Conservation (phyloP, 495 filamentous ascomycete species). For the Aspergillus hancockii region DNA sequence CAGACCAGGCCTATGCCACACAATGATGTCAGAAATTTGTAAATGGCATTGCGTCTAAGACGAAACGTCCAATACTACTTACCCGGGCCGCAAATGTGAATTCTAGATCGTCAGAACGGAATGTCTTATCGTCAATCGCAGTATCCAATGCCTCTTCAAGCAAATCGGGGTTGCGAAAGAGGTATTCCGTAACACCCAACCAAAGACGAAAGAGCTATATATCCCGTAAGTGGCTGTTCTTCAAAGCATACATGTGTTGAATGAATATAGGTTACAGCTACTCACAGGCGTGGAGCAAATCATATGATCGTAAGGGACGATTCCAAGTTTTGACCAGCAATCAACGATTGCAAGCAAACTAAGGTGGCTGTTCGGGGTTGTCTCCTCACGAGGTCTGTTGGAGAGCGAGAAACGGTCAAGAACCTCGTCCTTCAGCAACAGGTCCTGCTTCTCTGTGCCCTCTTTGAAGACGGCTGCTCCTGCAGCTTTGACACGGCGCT, state of each 20-base stretch:
- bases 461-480: conserved; percentile 76
- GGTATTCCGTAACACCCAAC: conserved; percentile 95
- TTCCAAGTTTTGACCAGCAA: conserved; percentile 91
- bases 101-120: conserved; percentile 88
- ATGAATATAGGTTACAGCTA: conserved; percentile 8
- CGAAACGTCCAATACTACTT: conserved; percentile 25
- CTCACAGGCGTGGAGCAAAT: conserved; percentile 91
- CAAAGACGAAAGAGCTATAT: conserved; percentile 87
- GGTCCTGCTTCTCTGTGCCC: conserved; percentile 55
- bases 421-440: conserved; percentile 78
- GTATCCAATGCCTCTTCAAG: conserved; percentile 85
- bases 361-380: conserved; percentile 86
- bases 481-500: conserved; percentile 72
- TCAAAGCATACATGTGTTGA: neutral
- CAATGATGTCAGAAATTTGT: conserved; percentile 10
- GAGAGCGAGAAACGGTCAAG: conserved; percentile 85
- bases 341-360: conserved; percentile 97
- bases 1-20: conserved; percentile 75
- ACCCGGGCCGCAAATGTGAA: conserved; percentile 93
- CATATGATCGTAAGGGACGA: conserved; percentile 98
- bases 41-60: neutral
- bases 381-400: conserved; percentile 57
- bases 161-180: conserved; percentile 82
- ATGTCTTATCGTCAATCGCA: conserved; percentile 83
- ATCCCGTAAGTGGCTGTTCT: neutral